A percentile compares a stretch with the other conserved stretches of the same genome.
phyloP scores from a whole-genome alignment of 768 basidiomycete genomes.

The Gautieria morchelliformis region DNA sequence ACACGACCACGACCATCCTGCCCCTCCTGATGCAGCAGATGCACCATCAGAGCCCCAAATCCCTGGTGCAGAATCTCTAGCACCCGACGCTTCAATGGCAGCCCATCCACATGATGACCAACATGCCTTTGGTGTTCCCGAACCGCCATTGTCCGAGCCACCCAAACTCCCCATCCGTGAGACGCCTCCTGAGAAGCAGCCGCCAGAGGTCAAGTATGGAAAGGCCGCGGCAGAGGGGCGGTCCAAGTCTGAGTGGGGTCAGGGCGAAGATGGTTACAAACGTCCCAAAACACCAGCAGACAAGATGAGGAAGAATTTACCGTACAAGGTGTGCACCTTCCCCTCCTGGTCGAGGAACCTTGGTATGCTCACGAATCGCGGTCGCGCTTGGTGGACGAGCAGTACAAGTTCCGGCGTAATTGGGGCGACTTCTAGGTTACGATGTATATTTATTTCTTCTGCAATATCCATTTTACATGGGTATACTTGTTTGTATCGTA shows the following conservation, averaged over 20 bases:
- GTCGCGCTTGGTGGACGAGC: conserved; percentile 39
- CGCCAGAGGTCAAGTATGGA: conserved; percentile 53
- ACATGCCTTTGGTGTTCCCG: conserved; percentile 15
- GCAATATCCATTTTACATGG: not conserved
- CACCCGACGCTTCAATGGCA: not conserved
- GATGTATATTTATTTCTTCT: not conserved
- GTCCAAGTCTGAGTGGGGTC: conserved; percentile 59
- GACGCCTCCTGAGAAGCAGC: conserved; percentile 58
- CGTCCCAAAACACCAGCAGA: conserved; percentile 66
- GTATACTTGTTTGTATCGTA: not conserved
- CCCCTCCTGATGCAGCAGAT: conserved; percentile 12
- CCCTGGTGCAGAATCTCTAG: conserved; percentile 11
- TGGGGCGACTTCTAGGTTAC: conserved; percentile 72
- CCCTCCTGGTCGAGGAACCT: conserved; percentile 5
- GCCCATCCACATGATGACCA: conserved; percentile 30
- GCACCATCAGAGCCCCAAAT: conserved; percentile 10
- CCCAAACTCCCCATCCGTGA: conserved; percentile 34
- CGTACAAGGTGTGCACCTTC: conserved; percentile 64
- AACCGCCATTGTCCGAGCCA: conserved; percentile 12
- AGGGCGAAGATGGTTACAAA: conserved; percentile 60
- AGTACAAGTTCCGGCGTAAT: conserved; percentile 84
- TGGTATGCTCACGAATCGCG: conserved; percentile 39
- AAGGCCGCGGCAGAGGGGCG: conserved; percentile 43
- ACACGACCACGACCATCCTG: conserved; percentile 16
- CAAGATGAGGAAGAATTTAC: conserved; percentile 73